Base-by-base conservation (phyloP, 2,329 filamentous ascomycete species). In the Trichoderma lentiforme region DNA sequence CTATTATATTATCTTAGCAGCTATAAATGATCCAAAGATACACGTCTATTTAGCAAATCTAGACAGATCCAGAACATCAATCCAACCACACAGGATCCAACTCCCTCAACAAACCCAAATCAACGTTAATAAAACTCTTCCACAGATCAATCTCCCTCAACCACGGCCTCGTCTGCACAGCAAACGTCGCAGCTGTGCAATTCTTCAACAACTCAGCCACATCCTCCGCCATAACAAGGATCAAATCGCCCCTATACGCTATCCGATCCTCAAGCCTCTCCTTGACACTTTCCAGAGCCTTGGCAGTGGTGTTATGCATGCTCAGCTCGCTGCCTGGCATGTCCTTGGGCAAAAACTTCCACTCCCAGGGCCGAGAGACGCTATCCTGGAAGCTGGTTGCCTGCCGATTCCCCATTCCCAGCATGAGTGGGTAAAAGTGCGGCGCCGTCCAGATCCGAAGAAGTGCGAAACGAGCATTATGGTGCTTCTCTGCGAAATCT, bases 91-190 rank as follows among this genome's bases (percentile, higher is more conserved):
- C 73, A 1, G 67, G 15, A 24, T 78, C 76, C 34, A 78, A 63
- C 0, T 63, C 62, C 11, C 72, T 43, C 6, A 79, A 7, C 47
- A 79, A 72, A 1, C 71, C 74, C 36, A 77, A 26, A 7, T 75
- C 75, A 8, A 79, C 76, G 56, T 79, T 77, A 0, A 79, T 68
- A 30, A 79, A 79, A 36, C 77, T 79, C 76, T 79, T 78, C 74
- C 75, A 78, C 8, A 78, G 9, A 15, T 79, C 76, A 63, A 79
- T 60, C 11, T 79, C 77, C 1, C 75, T 73, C 14, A 78, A 24
- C 76, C 78, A 79, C 12, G 77, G 76, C 73, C 76, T 79, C 18
- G 76, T 79, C 72, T 79, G 77, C 1, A 79, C 36, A 0, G 75
- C 75, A 75, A 79, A 79, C 9, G 74, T 73, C 7, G 77, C 77